These are phyloP conservation scores for Lipomyces starkeyi DNA, from an alignment of 805 yeast genomes.

Conservation along the genomic window DNA sequence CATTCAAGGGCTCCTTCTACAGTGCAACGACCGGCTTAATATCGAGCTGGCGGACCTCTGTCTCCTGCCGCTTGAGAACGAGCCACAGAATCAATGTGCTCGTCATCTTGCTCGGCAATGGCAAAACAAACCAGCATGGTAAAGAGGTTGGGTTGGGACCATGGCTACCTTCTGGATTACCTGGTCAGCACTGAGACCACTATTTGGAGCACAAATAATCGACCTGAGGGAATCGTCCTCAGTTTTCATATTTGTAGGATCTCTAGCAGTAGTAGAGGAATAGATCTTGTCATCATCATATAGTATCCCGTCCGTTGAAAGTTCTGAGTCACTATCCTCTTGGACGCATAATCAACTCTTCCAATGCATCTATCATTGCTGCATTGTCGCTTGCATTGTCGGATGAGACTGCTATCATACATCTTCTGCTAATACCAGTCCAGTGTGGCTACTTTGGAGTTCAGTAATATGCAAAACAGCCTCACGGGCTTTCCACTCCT, in stretches of 20 bases:
- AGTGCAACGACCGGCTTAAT: too few relatives aligned
- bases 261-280: conserved; percentile 2
- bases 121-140: too few relatives aligned
- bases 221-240: conserved; percentile 5
- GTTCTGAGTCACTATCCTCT: not conserved
- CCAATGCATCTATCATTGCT: conserved; percentile 3
- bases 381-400: conserved; percentile 8
- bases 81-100: too few relatives aligned
- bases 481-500: not conserved
- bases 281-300: too few relatives aligned
- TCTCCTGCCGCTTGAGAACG: too few relatives aligned
- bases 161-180: not conserved
- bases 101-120: too few relatives aligned
- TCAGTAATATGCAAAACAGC: conserved; percentile 4
- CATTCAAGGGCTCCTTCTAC: too few relatives aligned
- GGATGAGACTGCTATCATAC: conserved; percentile 3
- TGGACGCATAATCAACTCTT: not conserved
- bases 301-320: conserved; percentile 1
- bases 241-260: conserved; percentile 6
- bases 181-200: conserved; percentile 6
- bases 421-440: not conserved
- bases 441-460: conserved; percentile 8
- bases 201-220: not conserved
- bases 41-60: too few relatives aligned
- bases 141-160: too few relatives aligned